Evolutionary conservation across 2,329 filamentous ascomycete genomes (phyloP).

Genomic region (Scleromitrula shiraiana): DNA sequence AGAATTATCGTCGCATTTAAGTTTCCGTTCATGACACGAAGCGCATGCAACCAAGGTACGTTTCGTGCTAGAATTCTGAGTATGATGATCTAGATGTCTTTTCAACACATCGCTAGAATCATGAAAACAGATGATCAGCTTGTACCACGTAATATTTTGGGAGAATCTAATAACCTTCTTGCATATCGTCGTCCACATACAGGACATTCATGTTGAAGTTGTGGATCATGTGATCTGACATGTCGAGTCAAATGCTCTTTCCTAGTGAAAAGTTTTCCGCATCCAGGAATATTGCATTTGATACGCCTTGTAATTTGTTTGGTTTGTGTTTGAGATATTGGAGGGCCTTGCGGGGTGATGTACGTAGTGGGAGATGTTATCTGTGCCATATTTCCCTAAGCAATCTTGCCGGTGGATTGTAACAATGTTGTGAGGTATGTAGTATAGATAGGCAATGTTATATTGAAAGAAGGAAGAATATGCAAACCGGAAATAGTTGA

Average conservation of each 20-base stretch:
- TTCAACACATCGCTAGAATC: slow-evolving; percentile 19
- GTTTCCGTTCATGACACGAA: slow-evolving; percentile 39
- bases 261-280: slow-evolving; percentile 20
- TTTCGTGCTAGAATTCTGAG: slow-evolving; percentile 17
- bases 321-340: neutral
- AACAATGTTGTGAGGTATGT: neutral
- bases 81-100: slow-evolving; percentile 21
- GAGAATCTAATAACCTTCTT: slow-evolving; percentile 10
- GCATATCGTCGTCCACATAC: slow-evolving; percentile 22
- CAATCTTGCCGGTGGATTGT: slow-evolving; percentile 3
- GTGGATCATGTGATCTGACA: slow-evolving; percentile 17
- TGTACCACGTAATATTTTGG: neutral
- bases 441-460: neutral
- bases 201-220: slow-evolving; percentile 13
- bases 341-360: neutral
- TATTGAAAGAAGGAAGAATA: neutral
- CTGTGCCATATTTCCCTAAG: neutral
- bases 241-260: slow-evolving; percentile 25
- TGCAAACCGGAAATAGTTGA: neutral
- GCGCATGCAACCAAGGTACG: slow-evolving; percentile 37
- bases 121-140: neutral
- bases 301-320: neutral
- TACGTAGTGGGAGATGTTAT: neutral
- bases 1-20: slow-evolving; percentile 35
- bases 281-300: slow-evolving; percentile 16